Conservation (phyloP, 2,329 filamentous ascomycete genomes). For the Amphichorda felina region DNA sequence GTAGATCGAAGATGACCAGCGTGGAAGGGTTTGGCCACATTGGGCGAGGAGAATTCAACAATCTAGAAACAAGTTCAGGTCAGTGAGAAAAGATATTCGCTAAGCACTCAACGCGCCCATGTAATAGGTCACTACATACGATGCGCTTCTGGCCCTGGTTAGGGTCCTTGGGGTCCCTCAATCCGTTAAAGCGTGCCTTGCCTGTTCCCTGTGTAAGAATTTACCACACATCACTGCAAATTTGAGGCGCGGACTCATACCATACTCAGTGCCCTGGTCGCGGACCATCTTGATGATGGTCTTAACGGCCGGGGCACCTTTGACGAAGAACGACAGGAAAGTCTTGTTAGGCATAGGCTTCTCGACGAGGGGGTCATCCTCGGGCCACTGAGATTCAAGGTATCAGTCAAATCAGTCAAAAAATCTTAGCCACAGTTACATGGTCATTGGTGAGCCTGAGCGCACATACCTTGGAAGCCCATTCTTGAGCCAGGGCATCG, state of each 20-base stretch:
- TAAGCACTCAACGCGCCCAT: not conserved
- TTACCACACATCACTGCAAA: not conserved
- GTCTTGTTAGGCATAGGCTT: conserved; percentile 55
- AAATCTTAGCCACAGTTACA: too few relatives aligned
- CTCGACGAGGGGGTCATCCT: conserved; percentile 61
- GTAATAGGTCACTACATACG: conserved; percentile 4
- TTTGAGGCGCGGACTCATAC: conserved; percentile 6
- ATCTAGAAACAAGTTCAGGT: conserved; percentile 24
- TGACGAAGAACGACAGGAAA: conserved; percentile 74
- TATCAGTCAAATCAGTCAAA: too few relatives aligned
- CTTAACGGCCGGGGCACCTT: conserved; percentile 50
- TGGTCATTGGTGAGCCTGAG: too few relatives aligned
- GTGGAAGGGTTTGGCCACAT: conserved; percentile 79
- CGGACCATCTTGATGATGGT: conserved; percentile 61
- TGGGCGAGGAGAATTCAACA: conserved; percentile 76
- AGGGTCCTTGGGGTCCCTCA: conserved; percentile 49
- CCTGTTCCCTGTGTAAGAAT: conserved; percentile 30
- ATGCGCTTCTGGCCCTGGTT: conserved; percentile 51
- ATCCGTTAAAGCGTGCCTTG: conserved; percentile 46
- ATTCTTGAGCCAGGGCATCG: conserved; percentile 47
- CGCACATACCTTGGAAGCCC: conserved; percentile 50
- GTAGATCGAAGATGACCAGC: conserved; percentile 67
- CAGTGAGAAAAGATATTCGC: not conserved
- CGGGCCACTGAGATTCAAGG: conserved; percentile 45
- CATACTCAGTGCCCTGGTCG: conserved; percentile 41